Conservation (phyloP, 2,329 filamentous ascomycete species). For the Plenodomus lindquistii region DNA sequence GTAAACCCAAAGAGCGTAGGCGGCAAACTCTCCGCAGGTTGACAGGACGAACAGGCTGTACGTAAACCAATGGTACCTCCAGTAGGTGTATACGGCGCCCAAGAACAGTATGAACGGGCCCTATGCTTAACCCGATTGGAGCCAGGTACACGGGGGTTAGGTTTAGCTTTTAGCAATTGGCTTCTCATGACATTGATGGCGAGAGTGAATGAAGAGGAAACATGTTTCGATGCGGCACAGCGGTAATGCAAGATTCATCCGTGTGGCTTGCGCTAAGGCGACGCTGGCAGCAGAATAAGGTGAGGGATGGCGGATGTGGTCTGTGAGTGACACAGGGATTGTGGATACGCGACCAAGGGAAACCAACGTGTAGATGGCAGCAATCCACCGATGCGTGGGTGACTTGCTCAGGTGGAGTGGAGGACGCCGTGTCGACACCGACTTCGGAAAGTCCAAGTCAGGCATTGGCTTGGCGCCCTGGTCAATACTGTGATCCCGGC, state of each 20-base stretch:
- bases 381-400: neutral
- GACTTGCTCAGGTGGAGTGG: neutral
- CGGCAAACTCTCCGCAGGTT: slow-evolving; percentile 25
- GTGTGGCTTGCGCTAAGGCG: slow-evolving; percentile 36
- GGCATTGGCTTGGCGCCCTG: neutral
- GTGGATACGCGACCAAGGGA: slow-evolving; percentile 21
- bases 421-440: neutral
- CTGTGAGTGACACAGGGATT: slow-evolving; percentile 31
- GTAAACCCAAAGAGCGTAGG: slow-evolving; percentile 27
- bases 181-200: slow-evolving; percentile 28
- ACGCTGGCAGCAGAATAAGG: slow-evolving; percentile 28
- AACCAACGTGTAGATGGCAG: neutral
- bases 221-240: slow-evolving; percentile 36
- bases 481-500: neutral
- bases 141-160: slow-evolving; percentile 24
- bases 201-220: slow-evolving; percentile 30
- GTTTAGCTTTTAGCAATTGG: slow-evolving; percentile 34
- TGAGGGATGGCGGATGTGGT: slow-evolving; percentile 34
- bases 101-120: slow-evolving; percentile 22
- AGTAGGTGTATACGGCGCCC: slow-evolving; percentile 23
- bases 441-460: neutral
- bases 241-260: slow-evolving; percentile 29
- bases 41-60: slow-evolving; percentile 34
- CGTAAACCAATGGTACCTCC: slow-evolving; percentile 31
- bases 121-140: slow-evolving; percentile 20